Conservation (phyloP, 2,329 filamentous ascomycete species). For the Aspergillus sp. region DNA sequence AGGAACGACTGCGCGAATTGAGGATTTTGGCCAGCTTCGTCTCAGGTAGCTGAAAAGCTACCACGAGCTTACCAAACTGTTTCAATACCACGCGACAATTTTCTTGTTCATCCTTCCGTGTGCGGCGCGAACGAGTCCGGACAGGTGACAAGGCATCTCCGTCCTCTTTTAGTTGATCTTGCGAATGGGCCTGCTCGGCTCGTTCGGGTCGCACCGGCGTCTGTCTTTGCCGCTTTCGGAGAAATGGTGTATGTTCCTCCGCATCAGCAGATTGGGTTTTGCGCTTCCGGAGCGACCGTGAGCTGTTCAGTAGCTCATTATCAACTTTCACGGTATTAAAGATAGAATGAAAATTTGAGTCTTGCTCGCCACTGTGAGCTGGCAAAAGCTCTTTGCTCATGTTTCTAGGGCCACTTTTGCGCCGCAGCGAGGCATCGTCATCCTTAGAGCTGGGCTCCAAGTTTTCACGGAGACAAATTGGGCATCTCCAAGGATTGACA, state of each 20-base stretch:
- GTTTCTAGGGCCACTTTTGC: constrained; percentile 63
- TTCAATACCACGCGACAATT: constrained; percentile 41
- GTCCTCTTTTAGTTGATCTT: constrained; percentile 21
- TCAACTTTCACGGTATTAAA: constrained; percentile 72
- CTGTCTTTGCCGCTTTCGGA: constrained; percentile 51
- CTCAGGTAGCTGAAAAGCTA: constrained; percentile 61
- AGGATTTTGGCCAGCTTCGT: constrained; percentile 62
- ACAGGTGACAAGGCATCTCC: constrained; percentile 24
- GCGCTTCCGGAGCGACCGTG: constrained; percentile 76
- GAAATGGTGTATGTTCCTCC: constrained; percentile 47
- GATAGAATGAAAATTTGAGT: constrained; percentile 72
- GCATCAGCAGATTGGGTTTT: constrained; percentile 71
- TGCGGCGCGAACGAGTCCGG: constrained; percentile 59
- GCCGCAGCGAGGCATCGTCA: constrained; percentile 27
- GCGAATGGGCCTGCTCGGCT: constrained; percentile 22
- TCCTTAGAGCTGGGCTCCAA: constrained; percentile 32
- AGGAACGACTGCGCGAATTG: constrained; percentile 58
- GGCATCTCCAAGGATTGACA: constrained; percentile 62
- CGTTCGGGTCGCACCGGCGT: constrained; percentile 27
- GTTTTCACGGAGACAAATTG: constrained; percentile 51
- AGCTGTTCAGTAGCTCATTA: constrained; percentile 72
- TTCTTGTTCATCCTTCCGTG: constrained; percentile 44
- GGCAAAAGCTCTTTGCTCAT: constrained; percentile 72
- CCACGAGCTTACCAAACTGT: constrained; percentile 50
- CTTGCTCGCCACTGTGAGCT: constrained; percentile 62